Evolutionary conservation across 108 stramenopile species (phyloP), one percentile per base, ranked within the genome.

Genomic region (Nannochloropsis oceanica): DNA sequence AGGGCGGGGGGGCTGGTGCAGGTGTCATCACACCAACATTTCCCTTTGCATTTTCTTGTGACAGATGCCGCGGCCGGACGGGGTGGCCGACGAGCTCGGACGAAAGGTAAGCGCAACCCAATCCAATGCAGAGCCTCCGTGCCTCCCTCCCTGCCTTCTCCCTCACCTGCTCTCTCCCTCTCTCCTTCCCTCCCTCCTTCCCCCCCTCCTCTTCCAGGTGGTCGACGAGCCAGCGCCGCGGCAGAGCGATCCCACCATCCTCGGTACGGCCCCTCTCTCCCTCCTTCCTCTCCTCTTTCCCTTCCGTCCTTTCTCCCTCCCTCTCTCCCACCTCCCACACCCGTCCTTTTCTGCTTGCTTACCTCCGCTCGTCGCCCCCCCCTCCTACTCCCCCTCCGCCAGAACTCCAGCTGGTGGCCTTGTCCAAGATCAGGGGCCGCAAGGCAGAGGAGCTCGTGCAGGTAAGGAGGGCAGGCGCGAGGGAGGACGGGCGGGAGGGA

Each of bases 341-440:
- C n/a, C n/a, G n/a, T n/a, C n/a, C n/a, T n/a, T n/a, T n/a, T n/a
- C n/a, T n/a, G n/a, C n/a, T n/a, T n/a, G n/a, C n/a, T n/a, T n/a
- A n/a, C n/a, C n/a, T n/a, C n/a, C n/a, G n/a, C n/a, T n/a, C n/a
- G n/a, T n/a, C n/a, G n/a, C 85, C 94, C 24, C 83, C 59, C 13
- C 94, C 94, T 85, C 92, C 92, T 80, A 94, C 95, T 79, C 84
- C 93, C 11, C 92, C 93, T 12, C 93, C 95, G 18, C 91, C 94
- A 44, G 95, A 95, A 46, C 83, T 94, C 79, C 93, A 94, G 81
- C 93, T 94, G 26, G 89, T 92, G 25, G 93, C 94, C 24, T 79
- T 92, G 50, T 87, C 90, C 13, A 95, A 95, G 89, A 93, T 73
- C 9, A 73, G 59, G 22, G n/a, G 22, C n/a, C 85, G 50, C 22